Percentiles rank a stretch among this genome's conserved stretches.
These are phyloP conservation scores for Xerocomus spinulosus DNA, from an alignment of 768 basidiomycete species.

Conservation along the genomic window DNA sequence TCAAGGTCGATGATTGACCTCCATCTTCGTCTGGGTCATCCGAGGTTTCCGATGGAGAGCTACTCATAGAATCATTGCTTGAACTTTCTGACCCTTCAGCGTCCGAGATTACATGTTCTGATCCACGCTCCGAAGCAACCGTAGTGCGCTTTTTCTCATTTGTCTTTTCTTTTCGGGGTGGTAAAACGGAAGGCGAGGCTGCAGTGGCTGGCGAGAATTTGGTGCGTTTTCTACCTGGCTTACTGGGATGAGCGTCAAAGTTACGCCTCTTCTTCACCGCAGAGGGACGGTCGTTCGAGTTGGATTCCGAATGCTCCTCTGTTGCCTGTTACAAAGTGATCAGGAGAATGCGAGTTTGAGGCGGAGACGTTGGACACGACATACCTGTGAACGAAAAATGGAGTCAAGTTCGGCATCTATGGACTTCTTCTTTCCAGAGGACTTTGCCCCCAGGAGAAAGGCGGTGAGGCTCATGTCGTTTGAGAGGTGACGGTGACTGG, in stretches of 20 bases:
- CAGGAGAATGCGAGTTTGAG: slow-evolving; percentile 13
- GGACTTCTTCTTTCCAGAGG: slow-evolving; percentile 34
- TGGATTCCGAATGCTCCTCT: slow-evolving; percentile 1
- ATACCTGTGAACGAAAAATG: slow-evolving; percentile 53
- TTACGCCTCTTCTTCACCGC: slow-evolving; percentile 14
- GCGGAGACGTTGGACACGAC: slow-evolving; percentile 13
- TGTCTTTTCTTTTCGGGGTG: slow-evolving; percentile 11
- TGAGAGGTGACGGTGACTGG: too few relatives aligned
- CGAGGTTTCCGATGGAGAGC: slow-evolving; percentile 29
- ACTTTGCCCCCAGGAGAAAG: slow-evolving; percentile 38
- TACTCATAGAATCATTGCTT: slow-evolving; percentile 9
- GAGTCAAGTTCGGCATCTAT: slow-evolving; percentile 62
- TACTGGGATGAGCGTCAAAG: slow-evolving; percentile 11
- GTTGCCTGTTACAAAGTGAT: slow-evolving; percentile 8
- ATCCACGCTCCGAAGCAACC: neutral
- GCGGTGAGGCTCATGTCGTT: slow-evolving; percentile 61
- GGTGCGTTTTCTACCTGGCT: slow-evolving; percentile 15
- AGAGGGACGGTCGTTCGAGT: slow-evolving; percentile 1
- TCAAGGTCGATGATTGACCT: slow-evolving; percentile 36
- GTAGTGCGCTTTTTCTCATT: slow-evolving; percentile 6
- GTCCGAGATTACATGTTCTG: neutral
- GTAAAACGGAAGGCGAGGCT: slow-evolving; percentile 21
- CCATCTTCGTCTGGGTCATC: slow-evolving; percentile 25
- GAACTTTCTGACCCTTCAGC: neutral
- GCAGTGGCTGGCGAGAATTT: slow-evolving; percentile 6